A percentile compares a stretch with the other conserved stretches of the same genome.
These are phyloP conservation scores for Medicago arabica DNA, from an alignment of 306 rosid genomes.

Conservation along the genomic window DNA sequence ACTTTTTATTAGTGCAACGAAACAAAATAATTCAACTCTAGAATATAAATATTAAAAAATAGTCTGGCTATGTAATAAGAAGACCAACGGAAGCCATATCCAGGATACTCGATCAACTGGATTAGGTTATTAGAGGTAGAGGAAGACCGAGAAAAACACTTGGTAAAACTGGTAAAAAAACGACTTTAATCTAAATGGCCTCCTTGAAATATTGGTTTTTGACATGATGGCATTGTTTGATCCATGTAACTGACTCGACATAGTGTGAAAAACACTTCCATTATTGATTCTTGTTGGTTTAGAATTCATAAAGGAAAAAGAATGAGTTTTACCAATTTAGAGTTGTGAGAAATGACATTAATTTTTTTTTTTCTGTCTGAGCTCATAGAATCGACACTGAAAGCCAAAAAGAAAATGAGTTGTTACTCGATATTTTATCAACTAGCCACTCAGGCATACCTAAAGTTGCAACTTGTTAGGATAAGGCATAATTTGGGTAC, in stretches of 20 bases:
- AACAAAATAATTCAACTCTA: conserved; percentile 31
- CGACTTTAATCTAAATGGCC: background rate
- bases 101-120: background rate
- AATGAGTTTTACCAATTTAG: conserved; percentile 18
- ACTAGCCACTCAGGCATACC: conserved; percentile 9
- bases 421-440: conserved; percentile 16
- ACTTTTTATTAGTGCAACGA: conserved; percentile 19
- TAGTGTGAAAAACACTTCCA: conserved; percentile 3
- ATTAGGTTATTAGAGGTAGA: background rate
- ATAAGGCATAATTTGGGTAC: no score
- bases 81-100: background rate
- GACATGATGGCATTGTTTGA: background rate
- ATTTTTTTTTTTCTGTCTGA: background rate
- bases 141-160: conserved; percentile 13
- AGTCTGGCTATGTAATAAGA: conserved; percentile 7
- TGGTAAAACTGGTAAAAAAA: background rate
- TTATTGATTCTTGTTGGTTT: conserved; percentile 5
- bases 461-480: conserved; percentile 7
- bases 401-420: conserved; percentile 12
- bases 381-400: conserved; percentile 14
- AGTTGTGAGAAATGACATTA: conserved; percentile 12
- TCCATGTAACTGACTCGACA: background rate
- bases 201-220: conserved; percentile 2
- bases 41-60: conserved; percentile 24
- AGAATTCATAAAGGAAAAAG: conserved; percentile 14